Base-by-base conservation (phyloP, 129 eudicot genomes). In the Mikania micrantha region DNA sequence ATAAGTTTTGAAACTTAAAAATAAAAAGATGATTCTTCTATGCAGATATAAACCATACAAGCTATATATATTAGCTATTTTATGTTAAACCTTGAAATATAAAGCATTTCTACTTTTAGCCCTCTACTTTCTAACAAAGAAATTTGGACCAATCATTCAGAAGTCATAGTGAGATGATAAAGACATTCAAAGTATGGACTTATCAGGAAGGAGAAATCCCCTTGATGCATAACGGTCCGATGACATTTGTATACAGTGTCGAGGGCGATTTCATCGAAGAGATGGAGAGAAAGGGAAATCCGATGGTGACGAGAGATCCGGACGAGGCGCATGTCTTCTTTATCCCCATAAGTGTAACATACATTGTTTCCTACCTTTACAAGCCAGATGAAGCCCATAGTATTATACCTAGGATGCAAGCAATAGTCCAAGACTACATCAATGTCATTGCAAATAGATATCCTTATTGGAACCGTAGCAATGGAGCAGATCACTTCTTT, bases 201-300 rank as follows among this genome's bases (percentile, higher is more conserved):
- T 91, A 88, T 22, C 83, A 85, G 71, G 96, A 88, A 80, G 97
- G 97, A 13, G 97, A 91, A 7, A 76, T 79, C 52, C 97, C 97
- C 0, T 80, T 88, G 24, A 73, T 91, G 61, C 97, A 85, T 54
- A 73, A 54, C 32, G 91, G 96, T 47, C 91, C 96, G 3, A 80
- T 88, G 80, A 82, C 75, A 76, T 60, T 71, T 25, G 71, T 84
- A 13, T 88, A 88, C 24, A 73, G 90, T 5, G 68, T 79, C 66
- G 97, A 91, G 63, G 97, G 97, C 4, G 78, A 76, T 44, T 85
- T 91, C 73, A 91, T 91, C 17, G 71, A 80, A 36, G 71, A 75
- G 48, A 77, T 91, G 78, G 90, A 91, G 59, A 40, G 72, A 60
- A 39, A 17, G 0, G 68, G 69, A 27, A 86, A 75, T 77, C 42